These are phyloP conservation scores for Ogataea zsoltii DNA, from an alignment of 805 yeast genomes.

Conservation along the genomic window DNA sequence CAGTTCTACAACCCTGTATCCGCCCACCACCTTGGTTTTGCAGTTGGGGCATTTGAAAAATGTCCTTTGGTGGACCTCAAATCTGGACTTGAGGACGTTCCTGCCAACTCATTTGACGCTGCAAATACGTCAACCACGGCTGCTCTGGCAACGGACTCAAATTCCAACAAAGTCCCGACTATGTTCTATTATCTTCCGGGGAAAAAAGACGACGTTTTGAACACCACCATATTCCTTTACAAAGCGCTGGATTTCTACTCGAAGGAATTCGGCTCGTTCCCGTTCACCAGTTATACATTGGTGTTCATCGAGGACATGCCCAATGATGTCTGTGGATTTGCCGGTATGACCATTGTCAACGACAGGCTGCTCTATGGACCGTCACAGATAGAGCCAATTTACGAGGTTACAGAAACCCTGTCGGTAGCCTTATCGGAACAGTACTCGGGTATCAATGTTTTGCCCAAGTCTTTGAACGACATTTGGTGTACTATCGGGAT, in stretches of 20 bases:
- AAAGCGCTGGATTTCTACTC: slow-evolving; percentile 81
- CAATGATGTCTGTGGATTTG: slow-evolving; percentile 58
- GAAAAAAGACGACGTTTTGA: slow-evolving; percentile 53
- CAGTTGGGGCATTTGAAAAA: slow-evolving; percentile 82
- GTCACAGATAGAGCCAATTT: slow-evolving; percentile 74
- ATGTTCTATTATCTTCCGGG: slow-evolving; percentile 66
- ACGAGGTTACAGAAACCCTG: slow-evolving; percentile 64
- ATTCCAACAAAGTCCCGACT: slow-evolving; percentile 47
- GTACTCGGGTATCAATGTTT: slow-evolving; percentile 91
- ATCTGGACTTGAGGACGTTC: slow-evolving; percentile 29
- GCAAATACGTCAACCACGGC: slow-evolving; percentile 30
- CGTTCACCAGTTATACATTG: slow-evolving; percentile 78
- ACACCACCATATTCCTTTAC: slow-evolving; percentile 74
- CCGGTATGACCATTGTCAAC: slow-evolving; percentile 67
- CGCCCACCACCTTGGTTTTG: slow-evolving; percentile 95
- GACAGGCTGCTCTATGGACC: slow-evolving; percentile 71
- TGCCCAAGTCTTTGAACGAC: slow-evolving; percentile 77
- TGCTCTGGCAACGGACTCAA: slow-evolving; percentile 16
- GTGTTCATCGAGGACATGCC: slow-evolving; percentile 67
- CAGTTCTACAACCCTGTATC: slow-evolving; percentile 82
- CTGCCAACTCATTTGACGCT: slow-evolving; percentile 34
- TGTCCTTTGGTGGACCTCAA: slow-evolving; percentile 52
- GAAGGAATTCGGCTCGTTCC: slow-evolving; percentile 90
- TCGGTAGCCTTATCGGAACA: slow-evolving; percentile 78
- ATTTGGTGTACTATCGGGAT: slow-evolving; percentile 90